Evolutionary conservation across 1,284 basidiomycete genomes (phyloP).

Genomic region (Phlebopus sp.): DNA sequence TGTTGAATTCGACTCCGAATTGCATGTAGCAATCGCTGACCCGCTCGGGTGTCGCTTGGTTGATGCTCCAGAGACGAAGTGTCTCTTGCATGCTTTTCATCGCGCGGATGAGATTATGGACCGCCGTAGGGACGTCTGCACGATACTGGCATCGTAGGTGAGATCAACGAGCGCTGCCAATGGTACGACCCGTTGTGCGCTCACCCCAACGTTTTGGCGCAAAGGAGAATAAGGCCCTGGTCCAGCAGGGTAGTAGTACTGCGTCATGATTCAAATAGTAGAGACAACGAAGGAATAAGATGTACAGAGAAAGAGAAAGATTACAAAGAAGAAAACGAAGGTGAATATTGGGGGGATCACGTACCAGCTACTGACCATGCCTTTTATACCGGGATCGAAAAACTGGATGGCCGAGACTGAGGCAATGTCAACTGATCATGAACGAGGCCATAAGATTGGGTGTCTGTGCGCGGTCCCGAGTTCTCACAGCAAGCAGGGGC

Average conservation of each 20-base stretch:
- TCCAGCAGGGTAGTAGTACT: slow-evolving; percentile 21
- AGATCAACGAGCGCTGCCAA: neutral
- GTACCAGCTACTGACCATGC: neutral
- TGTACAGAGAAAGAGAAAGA: neutral
- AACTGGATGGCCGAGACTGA: too few species aligned
- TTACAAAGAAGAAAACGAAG: neutral
- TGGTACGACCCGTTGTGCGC: neutral
- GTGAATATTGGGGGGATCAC: neutral
- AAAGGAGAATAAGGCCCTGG: slow-evolving; percentile 7
- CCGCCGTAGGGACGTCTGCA: slow-evolving; percentile 57
- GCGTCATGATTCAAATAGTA: slow-evolving; percentile 9
- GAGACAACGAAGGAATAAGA: slow-evolving; percentile 1
- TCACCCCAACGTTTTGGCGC: slow-evolving; percentile 9
- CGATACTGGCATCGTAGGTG: slow-evolving; percentile 4
- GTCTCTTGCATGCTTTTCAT: slow-evolving; percentile 86
- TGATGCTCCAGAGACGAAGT: slow-evolving; percentile 73
- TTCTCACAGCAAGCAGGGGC: too few species aligned
- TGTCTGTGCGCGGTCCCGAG: too few species aligned
- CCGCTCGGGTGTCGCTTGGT: slow-evolving; percentile 67
- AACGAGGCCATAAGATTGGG: too few species aligned
- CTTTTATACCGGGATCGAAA: too few species aligned
- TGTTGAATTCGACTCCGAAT: slow-evolving; percentile 92
- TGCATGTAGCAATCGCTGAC: slow-evolving; percentile 93
- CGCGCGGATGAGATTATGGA: slow-evolving; percentile 82
- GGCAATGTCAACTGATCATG: too few species aligned